Conservation (phyloP, 352 stramenopile genomes). For the Phytophthora foliorum region DNA sequence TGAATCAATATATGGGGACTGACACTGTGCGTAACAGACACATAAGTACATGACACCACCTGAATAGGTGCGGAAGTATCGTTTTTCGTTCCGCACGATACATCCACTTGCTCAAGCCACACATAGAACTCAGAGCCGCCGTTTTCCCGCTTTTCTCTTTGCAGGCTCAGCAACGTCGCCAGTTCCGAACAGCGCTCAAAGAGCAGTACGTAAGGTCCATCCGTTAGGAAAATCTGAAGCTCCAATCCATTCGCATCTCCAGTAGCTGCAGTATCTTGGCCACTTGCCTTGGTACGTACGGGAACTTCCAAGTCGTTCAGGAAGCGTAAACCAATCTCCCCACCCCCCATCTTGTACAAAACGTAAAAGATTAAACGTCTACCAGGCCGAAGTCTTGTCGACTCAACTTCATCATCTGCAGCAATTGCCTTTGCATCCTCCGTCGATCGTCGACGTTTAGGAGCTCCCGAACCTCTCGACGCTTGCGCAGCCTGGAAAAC, state of each 20-base stretch:
- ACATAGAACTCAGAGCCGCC: slow-evolving; percentile 30
- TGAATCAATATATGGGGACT: slow-evolving; percentile 44
- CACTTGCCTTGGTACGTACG: background rate
- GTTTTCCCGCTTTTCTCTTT: slow-evolving; percentile 11
- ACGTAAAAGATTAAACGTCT: slow-evolving; percentile 33
- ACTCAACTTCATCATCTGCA: background rate
- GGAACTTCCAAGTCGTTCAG: slow-evolving; percentile 39
- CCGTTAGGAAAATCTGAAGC: slow-evolving; percentile 43
- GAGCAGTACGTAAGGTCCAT: slow-evolving; percentile 52
- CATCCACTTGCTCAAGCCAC: slow-evolving; percentile 34
- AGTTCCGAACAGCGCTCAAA: slow-evolving; percentile 29
- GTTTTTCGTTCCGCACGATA: slow-evolving; percentile 13
- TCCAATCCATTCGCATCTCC: background rate
- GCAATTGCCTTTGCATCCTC: slow-evolving; percentile 1
- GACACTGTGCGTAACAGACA: slow-evolving; percentile 29
- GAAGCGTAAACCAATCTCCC: slow-evolving; percentile 26
- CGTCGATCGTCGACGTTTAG: slow-evolving; percentile 24
- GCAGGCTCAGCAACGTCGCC: slow-evolving; percentile 36
- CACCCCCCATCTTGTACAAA: slow-evolving; percentile 27
- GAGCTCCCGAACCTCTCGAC: background rate
- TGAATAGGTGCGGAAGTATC: slow-evolving; percentile 8
- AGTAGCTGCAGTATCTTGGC: slow-evolving; percentile 7
- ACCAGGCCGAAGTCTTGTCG: background rate
- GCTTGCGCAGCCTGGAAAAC: slow-evolving; percentile 24
- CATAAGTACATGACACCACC: slow-evolving; percentile 40